Conservation (phyloP, 768 basidiomycete genomes). For the Cyathus striatus region DNA sequence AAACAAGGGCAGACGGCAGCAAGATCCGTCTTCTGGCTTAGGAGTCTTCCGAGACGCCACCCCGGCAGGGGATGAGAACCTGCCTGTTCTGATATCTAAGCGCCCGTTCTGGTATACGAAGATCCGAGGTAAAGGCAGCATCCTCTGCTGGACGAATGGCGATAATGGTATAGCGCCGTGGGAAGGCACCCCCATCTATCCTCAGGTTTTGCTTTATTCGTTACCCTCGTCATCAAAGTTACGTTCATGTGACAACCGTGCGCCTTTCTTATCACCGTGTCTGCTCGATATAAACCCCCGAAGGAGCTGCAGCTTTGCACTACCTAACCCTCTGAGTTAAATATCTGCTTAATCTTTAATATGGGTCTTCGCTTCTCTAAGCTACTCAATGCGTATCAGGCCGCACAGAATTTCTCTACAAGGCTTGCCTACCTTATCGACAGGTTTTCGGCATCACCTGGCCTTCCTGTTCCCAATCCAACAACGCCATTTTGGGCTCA, state of each 20-base stretch:
- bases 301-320: no score
- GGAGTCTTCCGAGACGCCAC: no score
- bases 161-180: not conserved
- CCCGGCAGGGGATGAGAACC: not conserved
- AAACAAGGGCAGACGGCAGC: no score
- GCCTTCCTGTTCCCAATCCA: slow-evolving; percentile 50
- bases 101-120: not conserved
- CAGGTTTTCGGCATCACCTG: slow-evolving; percentile 37
- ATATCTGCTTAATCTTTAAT: no score
- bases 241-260: not conserved
- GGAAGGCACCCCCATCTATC: no score
- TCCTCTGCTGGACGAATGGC: not conserved
- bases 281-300: no score
- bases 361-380: not conserved
- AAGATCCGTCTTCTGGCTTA: no score
- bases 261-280: not conserved
- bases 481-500: slow-evolving; percentile 61
- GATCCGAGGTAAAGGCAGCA: not conserved
- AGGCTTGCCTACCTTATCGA: slow-evolving; percentile 11
- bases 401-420: not conserved
- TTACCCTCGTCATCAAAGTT: no score
- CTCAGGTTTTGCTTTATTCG: no score
- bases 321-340: no score
- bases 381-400: not conserved
- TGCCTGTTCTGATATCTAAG: not conserved